phyloP scores from a whole-genome alignment of 2,329 filamentous ascomycete species.

The Colletotrichum graminicola region DNA sequence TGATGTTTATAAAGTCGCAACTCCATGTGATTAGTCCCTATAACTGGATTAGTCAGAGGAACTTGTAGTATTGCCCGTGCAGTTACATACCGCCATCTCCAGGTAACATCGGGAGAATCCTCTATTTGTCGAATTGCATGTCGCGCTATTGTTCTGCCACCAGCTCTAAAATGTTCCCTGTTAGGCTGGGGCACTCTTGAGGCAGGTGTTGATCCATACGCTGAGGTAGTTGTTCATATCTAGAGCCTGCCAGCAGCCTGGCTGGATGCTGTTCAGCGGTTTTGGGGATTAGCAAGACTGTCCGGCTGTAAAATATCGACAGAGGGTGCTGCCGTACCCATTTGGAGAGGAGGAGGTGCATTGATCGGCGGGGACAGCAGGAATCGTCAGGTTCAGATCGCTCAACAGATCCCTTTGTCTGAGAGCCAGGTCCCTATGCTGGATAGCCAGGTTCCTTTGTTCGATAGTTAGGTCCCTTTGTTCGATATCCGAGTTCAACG shows the following conservation, averaged over 20 bases:
- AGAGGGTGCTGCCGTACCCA: background rate
- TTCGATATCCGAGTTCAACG: too few relatives aligned
- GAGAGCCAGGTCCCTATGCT: too few relatives aligned
- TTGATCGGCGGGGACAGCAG: background rate
- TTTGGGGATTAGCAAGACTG: background rate
- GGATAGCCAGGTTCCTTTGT: too few relatives aligned
- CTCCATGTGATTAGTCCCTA: conserved; percentile 26
- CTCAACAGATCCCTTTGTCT: too few relatives aligned
- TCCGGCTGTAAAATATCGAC: background rate
- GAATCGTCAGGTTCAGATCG: too few relatives aligned
- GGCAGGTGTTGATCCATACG: background rate
- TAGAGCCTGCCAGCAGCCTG: conserved; percentile 5
- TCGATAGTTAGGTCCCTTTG: too few relatives aligned
- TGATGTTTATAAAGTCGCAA: conserved; percentile 22
- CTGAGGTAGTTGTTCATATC: conserved; percentile 1
- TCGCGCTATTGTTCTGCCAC: conserved; percentile 27
- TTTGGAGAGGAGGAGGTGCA: conserved; percentile 7
- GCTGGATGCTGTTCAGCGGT: background rate
- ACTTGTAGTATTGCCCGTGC: too few relatives aligned
- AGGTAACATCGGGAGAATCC: conserved; percentile 23
- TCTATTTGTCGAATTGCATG: conserved; percentile 6
- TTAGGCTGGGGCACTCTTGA: background rate
- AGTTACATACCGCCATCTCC: conserved; percentile 19
- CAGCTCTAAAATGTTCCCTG: conserved; percentile 1
- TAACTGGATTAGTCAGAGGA: background rate